Evolutionary conservation across 2,329 filamentous ascomycete species (phyloP), one percentile per base, ranked within the genome.

Genomic region (Colletotrichum filicis): DNA sequence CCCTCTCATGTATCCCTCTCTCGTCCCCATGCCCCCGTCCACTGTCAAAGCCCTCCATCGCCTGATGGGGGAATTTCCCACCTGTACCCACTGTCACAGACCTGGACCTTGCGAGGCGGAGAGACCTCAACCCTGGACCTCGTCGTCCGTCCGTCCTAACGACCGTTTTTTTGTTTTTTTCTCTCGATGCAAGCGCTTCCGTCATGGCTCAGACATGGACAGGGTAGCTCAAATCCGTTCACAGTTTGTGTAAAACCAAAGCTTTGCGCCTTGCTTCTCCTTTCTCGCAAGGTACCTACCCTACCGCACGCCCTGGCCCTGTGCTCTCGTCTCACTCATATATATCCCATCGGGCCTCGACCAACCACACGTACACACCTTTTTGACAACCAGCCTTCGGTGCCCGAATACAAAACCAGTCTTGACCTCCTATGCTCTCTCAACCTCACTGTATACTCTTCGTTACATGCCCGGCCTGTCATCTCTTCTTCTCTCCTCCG

Each of bases 41-140:
- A 74, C 72, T 74, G 72, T 75, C 74, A 75, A 75, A 75, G 74
- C 74, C 72, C 74, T 74, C 65, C 74, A 73, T 75, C 68, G 68
- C 74, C 72, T 72, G 68, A 75, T 75, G 68, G 74, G 71, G 71
- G 71, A 74, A 75, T 75, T 71, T 68, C 66, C 55, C 73, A 72
- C 57, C 46, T 35, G 66, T 71, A 64, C 57, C 74, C 72, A 74
- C 68, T 75, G 74, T 75, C 74, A 65, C 72, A 75, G 74, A 71
- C 72, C 74, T 75, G 68, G 74, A 71, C 67, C 72, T 74, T 62
- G 71, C 71, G 71, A 72, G 65, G 71, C 57, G 71, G 62, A 75
- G 74, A 66, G 66, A 74, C 66, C 67, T 74, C 74, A 66, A 74
- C 74, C 74, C 74, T 74, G 74, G 71, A 65, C 64, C 59, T 67